phyloP scores from a whole-genome alignment of 2,329 filamentous ascomycete species.

The Emergomyces africanus region DNA sequence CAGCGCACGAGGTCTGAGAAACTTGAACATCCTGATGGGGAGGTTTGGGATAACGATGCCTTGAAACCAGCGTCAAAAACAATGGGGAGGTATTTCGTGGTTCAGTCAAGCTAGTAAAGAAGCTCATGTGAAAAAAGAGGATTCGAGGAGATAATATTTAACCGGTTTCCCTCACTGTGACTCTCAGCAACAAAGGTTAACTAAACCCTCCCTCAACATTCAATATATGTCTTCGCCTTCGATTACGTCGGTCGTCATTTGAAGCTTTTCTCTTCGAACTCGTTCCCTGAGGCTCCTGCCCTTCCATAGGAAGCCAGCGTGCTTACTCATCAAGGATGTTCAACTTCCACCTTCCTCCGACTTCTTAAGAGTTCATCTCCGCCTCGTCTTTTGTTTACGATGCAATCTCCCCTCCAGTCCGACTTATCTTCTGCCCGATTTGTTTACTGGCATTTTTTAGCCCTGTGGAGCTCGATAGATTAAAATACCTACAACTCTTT shows the following conservation, averaged over 20 bases:
- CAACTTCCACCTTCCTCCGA: background rate
- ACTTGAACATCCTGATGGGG: conserved; percentile 27
- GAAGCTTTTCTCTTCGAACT: background rate
- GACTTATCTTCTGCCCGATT: background rate
- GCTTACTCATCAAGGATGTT: background rate
- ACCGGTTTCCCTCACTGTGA: background rate
- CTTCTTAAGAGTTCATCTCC: background rate
- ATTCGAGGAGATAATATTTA: background rate
- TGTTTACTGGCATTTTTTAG: background rate
- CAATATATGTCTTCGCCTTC: background rate
- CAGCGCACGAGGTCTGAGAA: conserved; percentile 23
- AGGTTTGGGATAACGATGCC: conserved; percentile 57
- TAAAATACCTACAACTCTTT: background rate
- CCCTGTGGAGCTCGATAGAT: background rate
- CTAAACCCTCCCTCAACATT: background rate
- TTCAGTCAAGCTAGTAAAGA: conserved; percentile 39
- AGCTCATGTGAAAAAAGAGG: background rate
- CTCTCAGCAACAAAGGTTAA: background rate
- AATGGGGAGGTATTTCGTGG: conserved; percentile 63
- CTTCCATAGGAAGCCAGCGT: background rate
- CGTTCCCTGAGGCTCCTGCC: too few species aligned
- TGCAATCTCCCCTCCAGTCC: background rate
- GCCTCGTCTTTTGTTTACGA: background rate
- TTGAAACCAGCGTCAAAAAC: conserved; percentile 53
- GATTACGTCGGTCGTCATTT: too few species aligned